Evolutionary conservation across 129 eudicot genomes (phyloP).

Genomic region (Ambrosia artemisiifolia): DNA sequence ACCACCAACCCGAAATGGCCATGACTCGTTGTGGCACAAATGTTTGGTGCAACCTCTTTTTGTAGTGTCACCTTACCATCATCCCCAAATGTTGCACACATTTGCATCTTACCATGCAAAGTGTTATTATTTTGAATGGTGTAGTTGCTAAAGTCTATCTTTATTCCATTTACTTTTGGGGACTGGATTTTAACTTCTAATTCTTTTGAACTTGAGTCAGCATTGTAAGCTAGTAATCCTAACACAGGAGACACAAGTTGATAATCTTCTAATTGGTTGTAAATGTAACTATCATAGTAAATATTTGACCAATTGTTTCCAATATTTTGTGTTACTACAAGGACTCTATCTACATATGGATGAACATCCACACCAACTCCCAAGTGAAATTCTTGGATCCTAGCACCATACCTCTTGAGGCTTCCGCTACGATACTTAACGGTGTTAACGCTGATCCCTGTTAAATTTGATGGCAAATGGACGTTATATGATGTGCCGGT

Average conservation of each 20-base stretch:
- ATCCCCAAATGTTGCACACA: conserved; percentile 68
- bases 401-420: conserved; percentile 74
- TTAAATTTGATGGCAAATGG: conserved; percentile 58
- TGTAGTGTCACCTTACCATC: conserved; percentile 66
- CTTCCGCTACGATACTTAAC: conserved; percentile 77
- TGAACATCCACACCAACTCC: conserved; percentile 44
- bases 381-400: conserved; percentile 54
- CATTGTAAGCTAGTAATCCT: conserved; percentile 75
- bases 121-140: conserved; percentile 24
- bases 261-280: conserved; percentile 51
- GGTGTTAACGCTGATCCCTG: conserved; percentile 58
- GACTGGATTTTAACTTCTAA: conserved; percentile 57
- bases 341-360: conserved; percentile 69
- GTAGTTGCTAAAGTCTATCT: conserved; percentile 52
- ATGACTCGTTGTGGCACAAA: conserved; percentile 50
- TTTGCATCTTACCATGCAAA: conserved; percentile 38
- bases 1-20: conserved; percentile 86
- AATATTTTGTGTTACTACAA: conserved; percentile 61
- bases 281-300: conserved; percentile 55
- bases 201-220: conserved; percentile 44
- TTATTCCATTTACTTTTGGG: conserved; percentile 46
- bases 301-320: conserved; percentile 75
- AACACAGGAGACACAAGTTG: conserved; percentile 72
- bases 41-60: conserved; percentile 42
- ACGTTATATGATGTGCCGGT: conserved; percentile 58